Evolutionary conservation across 2,329 filamentous ascomycete genomes (phyloP), one percentile per base, ranked within the genome.

Genomic region (Orbilia blumenaviensis): DNA sequence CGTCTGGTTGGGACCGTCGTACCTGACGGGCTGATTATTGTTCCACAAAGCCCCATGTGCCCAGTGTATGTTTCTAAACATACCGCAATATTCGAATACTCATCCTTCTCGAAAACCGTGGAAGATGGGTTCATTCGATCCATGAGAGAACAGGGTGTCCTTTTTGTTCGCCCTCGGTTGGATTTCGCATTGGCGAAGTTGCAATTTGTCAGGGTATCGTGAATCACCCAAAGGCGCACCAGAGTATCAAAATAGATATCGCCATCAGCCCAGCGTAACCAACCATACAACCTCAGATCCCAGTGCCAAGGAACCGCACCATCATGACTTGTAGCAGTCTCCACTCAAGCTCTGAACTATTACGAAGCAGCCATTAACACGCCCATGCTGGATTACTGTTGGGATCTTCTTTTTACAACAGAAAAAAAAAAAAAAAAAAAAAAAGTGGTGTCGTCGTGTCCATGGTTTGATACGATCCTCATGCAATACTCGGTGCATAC

Each of bases 1-100:
- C 56, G 38, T 61, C 56, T 61, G 21, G 56, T 44, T 61, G 56
- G 56, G 56, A 61, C 56, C 36, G 38, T 56, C 52, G 32, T 56
- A 56, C 52, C 52, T 56, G 52, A 56, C 52, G 52, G 52, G 52
- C 52, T 56, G 52, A 56, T 56, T 56, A 38, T 56, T 56, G 52
- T 56, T 56, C 52, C 52, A 56, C 52, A 56, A 38, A 56, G 23
- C 36, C 48, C 54, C 34, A 61, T 61, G 34, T 44, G 56, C 38
- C 36, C 56, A 44, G n/a, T 42, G 23, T 61, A 42, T 44, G 52
- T 38, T 56, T 38, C 52, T 38, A 56, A 38, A 56, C 52, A 56
- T 56, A 38, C 52, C 52, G 16, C 41, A n/a, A 44, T 9, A 23
- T 23, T 16, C 14, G 52, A 36, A 56, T 56, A 56, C 52, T 56